phyloP scores from a whole-genome alignment of 306 rosid genomes.

The Mimosa bimucronata region DNA sequence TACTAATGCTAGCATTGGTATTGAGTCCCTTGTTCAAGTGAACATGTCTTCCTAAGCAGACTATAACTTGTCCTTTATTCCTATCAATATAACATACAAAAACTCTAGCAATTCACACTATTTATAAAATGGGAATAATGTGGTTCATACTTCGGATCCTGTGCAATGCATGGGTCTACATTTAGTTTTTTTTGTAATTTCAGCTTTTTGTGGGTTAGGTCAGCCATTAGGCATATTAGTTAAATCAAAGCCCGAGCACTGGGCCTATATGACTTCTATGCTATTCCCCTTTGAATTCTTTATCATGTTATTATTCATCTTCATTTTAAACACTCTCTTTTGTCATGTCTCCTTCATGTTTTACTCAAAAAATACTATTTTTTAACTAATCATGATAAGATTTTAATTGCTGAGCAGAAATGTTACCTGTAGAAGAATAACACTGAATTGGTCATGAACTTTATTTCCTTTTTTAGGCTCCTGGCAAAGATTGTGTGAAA shows the following conservation, averaged over 20 bases:
- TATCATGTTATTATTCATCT: background rate
- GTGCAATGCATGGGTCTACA: background rate
- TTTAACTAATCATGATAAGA: background rate
- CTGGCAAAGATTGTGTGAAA: constrained; percentile 9
- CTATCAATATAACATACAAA: background rate
- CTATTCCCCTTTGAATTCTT: background rate
- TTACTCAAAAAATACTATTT: background rate
- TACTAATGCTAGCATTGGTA: constrained; percentile 16
- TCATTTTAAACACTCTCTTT: background rate
- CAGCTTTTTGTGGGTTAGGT: background rate
- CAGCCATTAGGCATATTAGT: background rate
- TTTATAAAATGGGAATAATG: background rate
- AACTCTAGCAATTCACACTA: background rate
- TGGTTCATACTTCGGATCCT: background rate
- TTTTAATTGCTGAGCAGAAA: background rate
- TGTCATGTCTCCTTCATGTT: background rate
- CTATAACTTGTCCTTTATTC: constrained; percentile 17
- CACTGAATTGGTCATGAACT: background rate
- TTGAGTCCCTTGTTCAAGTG: constrained; percentile 24
- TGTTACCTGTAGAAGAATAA: background rate
- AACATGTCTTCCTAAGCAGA: constrained; percentile 13
- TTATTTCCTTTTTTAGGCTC: background rate
- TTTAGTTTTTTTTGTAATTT: background rate
- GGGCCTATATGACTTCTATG: background rate
- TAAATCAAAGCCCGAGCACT: background rate